Conservation (phyloP, 1,139 yeast species). For the Hansenula lynferdii region DNA sequence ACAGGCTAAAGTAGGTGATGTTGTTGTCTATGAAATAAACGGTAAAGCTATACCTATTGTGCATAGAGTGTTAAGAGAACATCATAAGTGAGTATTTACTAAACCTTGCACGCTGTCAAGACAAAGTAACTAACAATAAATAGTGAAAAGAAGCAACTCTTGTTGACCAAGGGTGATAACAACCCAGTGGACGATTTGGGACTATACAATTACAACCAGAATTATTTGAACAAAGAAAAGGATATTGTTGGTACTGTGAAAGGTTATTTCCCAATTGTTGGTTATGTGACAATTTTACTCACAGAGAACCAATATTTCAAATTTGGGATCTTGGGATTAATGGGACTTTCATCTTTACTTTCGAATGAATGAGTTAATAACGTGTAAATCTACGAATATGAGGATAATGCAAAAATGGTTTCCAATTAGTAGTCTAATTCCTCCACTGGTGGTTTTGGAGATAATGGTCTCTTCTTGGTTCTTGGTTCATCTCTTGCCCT, state of each 20-base stretch:
- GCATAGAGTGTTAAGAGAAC: slow-evolving; percentile 88
- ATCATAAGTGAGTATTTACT: slow-evolving; percentile 34
- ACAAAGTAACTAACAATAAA: slow-evolving; percentile 9
- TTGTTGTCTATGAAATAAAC: slow-evolving; percentile 85
- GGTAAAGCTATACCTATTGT: slow-evolving; percentile 90
- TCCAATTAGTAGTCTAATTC: slow-evolving; percentile 16
- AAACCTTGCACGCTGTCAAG: not conserved
- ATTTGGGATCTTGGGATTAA: slow-evolving; percentile 61
- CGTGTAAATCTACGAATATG: too few species aligned
- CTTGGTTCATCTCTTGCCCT: slow-evolving; percentile 11
- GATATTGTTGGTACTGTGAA: slow-evolving; percentile 90
- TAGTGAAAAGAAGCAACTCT: slow-evolving; percentile 48
- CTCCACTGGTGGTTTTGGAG: slow-evolving; percentile 15
- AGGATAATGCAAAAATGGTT: too few species aligned
- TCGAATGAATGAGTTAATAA: slow-evolving; percentile 41
- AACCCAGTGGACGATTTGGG: slow-evolving; percentile 89
- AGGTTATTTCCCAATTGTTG: slow-evolving; percentile 88
- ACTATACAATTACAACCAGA: slow-evolving; percentile 72
- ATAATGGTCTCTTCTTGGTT: slow-evolving; percentile 14
- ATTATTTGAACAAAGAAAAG: slow-evolving; percentile 65
- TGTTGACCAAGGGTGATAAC: slow-evolving; percentile 95
- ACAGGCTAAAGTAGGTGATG: slow-evolving; percentile 78
- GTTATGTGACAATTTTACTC: slow-evolving; percentile 85
- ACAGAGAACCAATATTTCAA: slow-evolving; percentile 85
- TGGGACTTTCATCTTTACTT: slow-evolving; percentile 55